Evolutionary conservation across 306 rosid species (phyloP).

Genomic region (Potentilla sterilis): DNA sequence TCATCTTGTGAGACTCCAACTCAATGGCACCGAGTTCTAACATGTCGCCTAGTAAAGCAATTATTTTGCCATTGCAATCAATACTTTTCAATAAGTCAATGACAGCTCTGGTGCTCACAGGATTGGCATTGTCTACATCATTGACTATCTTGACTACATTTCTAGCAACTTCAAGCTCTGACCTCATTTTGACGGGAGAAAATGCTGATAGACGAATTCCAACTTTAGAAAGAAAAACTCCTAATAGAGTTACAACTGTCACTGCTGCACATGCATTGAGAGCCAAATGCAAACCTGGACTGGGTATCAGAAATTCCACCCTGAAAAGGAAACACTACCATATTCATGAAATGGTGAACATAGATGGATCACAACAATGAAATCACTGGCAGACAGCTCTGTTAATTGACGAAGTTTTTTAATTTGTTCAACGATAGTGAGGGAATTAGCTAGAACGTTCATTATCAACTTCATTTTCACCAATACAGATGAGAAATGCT

Average conservation of each 20-base stretch:
- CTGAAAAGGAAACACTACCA: too few species aligned
- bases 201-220: conserved; percentile 22
- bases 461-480: background rate
- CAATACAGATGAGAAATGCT: background rate
- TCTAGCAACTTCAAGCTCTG: conserved; percentile 21
- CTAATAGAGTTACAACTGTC: conserved; percentile 30
- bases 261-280: conserved; percentile 37
- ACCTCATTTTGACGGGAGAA: conserved; percentile 28
- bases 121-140: conserved; percentile 34
- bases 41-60: conserved; percentile 36
- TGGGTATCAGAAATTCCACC: conserved; percentile 24
- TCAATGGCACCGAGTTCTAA: conserved; percentile 30
- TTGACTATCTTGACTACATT: conserved; percentile 28
- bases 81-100: conserved; percentile 22
- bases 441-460: background rate
- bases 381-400: too few species aligned
- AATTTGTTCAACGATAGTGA: too few species aligned
- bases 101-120: conserved; percentile 29
- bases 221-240: conserved; percentile 25
- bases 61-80: conserved; percentile 25
- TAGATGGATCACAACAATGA: too few species aligned
- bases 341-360: too few species aligned
- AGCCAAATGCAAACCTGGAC: conserved; percentile 36
- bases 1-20: conserved; percentile 25
- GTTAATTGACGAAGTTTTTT: too few species aligned